phyloP scores from a whole-genome alignment of 345 rosid genomes.

The Laguncularia racemosa region DNA sequence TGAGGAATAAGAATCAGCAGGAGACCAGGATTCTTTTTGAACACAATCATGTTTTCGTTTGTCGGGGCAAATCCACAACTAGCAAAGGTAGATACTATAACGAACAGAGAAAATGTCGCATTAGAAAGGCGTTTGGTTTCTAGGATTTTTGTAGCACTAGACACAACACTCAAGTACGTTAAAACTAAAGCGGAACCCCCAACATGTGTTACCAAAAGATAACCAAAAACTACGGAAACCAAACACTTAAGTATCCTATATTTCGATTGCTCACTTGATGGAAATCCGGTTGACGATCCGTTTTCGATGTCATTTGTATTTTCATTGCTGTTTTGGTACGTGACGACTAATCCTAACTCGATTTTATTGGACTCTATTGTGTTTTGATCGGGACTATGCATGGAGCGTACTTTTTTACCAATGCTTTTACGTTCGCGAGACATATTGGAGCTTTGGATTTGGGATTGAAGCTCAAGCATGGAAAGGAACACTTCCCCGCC shows the following conservation, averaged over 20 bases:
- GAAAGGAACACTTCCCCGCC: constrained; percentile 42
- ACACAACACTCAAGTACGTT: constrained; percentile 24
- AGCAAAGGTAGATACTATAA: constrained; percentile 41
- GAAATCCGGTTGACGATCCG: not conserved
- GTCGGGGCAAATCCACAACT: constrained; percentile 63
- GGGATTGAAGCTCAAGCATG: constrained; percentile 22
- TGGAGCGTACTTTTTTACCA: too few species aligned
- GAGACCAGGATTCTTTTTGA: constrained; percentile 44
- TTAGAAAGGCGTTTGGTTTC: constrained; percentile 22
- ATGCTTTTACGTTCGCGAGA: too few species aligned
- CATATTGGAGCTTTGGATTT: too few species aligned
- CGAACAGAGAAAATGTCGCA: constrained; percentile 44
- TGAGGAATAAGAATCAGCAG: constrained; percentile 42
- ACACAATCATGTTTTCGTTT: constrained; percentile 64
- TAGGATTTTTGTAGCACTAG: constrained; percentile 35
- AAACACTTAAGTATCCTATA: constrained; percentile 11
- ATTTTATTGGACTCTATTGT: too few species aligned
- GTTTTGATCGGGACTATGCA: too few species aligned
- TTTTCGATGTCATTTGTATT: not conserved
- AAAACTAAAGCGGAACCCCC: constrained; percentile 30
- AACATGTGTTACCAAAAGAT: constrained; percentile 25
- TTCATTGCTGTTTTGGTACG: too few species aligned
- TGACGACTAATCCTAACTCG: not conserved
- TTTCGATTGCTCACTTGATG: constrained; percentile 7
- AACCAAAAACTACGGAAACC: constrained; percentile 33